Evolutionary conservation across 495 filamentous ascomycete genomes (phyloP), one percentile per base, ranked within the genome.

Genomic region (Collariella sp.): DNA sequence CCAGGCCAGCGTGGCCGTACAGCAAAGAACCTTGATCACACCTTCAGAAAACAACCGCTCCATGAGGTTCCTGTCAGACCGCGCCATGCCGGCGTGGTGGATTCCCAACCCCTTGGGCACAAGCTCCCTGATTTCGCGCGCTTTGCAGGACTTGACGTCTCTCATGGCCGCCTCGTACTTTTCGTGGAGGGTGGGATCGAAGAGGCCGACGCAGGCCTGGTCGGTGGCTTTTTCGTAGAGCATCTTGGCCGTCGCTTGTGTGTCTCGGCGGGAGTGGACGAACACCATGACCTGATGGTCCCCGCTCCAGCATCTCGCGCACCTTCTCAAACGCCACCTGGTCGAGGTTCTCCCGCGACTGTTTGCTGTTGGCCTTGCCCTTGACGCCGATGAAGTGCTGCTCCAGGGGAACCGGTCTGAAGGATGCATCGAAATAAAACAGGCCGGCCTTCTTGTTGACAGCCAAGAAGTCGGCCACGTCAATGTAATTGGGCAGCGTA

Each of bases 271-370:
- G 2, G 91, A 95, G 66, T 99, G 93, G 2, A 99, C 93, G 69
- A 99, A 98, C 0, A 99, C 91, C 93, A 99, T 99, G 47, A 97
- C 81, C 63, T 99, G 93, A 59, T 99, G 90, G 10, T 85, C 89
- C n/a, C 51, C 75, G 72, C 61, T 86, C 79, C 10, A 97, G 75
- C 93, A 96, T 96, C 40, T 86, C 86, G 52, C 82, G 83, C n/a
- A 95, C 91, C 67, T 99, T 99, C 56, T 96, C 89, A 66, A 89
- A 97, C 0, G 88, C 81, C 12, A 85, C 83, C 24, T 72, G 72
- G 62, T 99, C 93, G 50, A 99, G 70, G 54, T 96, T 96, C 29
- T 96, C 94, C 40, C 86, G 80, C 12, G 87, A 90, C 49, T 78
- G 72, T 57, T 83, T 91, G 13, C 81, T 81, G 4, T 86, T 84